Evolutionary conservation across 2,329 filamentous ascomycete genomes (phyloP), one percentile per base, ranked within the genome.

Genomic region (Aspergillus felis): DNA sequence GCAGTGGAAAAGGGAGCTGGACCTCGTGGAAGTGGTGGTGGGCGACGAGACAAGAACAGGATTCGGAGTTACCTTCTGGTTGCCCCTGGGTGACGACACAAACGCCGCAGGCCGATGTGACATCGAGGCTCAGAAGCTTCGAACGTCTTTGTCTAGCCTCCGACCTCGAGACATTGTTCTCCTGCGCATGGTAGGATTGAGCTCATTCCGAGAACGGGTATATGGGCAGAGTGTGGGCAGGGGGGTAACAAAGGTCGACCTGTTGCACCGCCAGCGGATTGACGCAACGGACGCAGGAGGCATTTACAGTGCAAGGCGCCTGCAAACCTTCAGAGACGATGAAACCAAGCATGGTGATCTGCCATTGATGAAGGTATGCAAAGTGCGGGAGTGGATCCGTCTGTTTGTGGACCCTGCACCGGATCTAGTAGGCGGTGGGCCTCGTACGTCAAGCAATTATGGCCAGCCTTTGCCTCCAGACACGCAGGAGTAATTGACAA

Each of bases 31-130:
- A 72, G 73, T 94, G 2, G 78, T 92, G 1, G 85, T 97, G 1
- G 92, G 90, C 4, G 93, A 97, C 71, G 90, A 96, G 53, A 96
- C 92, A 0, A 84, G 82, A 61, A 84, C 90, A 0, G 89, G 88
- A 2, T 96, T 97, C 74, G 85, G 82, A 28, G 80, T 97, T 55
- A 92, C 89, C 2, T 91, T 96, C 71, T 97, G 93, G 93, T 77
- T 96, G 1, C 75, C 81, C 4, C 73, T 78, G 2, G 55, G 60
- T 22, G 66, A 73, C 5, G 62, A 47, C 41, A 56, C 35, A 32
- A 35, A 29, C 14, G n/a, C 44, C 17, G 27, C 53, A 28, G 51
- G 54, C 24, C 48, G 54, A 32, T 32, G 51, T 29, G 56, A 59
- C 28, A 54, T 42, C 17, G 56, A 65, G 28, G 60, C 60, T 25